Conservation (phyloP, 2,329 filamentous ascomycete species). For the Diaporthe humulicola region DNA sequence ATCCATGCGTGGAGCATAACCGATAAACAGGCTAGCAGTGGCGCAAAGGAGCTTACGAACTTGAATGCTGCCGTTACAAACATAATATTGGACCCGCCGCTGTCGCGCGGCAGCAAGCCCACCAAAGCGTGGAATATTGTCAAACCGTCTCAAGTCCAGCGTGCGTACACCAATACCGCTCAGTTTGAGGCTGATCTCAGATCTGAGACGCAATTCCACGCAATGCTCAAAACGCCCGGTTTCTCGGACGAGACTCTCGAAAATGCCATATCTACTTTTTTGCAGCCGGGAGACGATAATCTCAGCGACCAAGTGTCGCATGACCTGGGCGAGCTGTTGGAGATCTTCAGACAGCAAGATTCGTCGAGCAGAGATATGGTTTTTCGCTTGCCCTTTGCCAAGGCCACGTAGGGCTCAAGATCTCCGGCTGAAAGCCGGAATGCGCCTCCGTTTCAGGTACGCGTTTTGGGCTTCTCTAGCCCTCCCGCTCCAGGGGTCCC, state of each 20-base stretch:
- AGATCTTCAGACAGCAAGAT: constrained; percentile 55
- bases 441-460: constrained; percentile 37
- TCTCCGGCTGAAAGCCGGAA: constrained; percentile 11
- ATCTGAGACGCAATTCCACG: constrained; percentile 57
- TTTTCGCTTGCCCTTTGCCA: constrained; percentile 44
- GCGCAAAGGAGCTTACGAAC: constrained; percentile 75
- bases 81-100: constrained; percentile 77
- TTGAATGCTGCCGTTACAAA: constrained; percentile 89
- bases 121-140: constrained; percentile 73
- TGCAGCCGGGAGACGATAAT: constrained; percentile 47
- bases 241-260: constrained; percentile 63
- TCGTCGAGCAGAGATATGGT: constrained; percentile 51
- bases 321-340: constrained; percentile 55
- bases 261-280: constrained; percentile 62
- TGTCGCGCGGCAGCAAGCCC: constrained; percentile 53
- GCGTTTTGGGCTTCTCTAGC: constrained; percentile 26
- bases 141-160: constrained; percentile 81
- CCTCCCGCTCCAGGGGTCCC: constrained; percentile 8
- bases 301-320: constrained; percentile 53
- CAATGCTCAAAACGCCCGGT: constrained; percentile 61
- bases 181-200: constrained; percentile 67
- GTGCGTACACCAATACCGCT: constrained; percentile 74
- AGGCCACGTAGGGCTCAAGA: constrained; percentile 22
- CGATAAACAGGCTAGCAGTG: constrained; percentile 65
- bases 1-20: constrained; percentile 85